Base-by-base conservation (phyloP, 495 filamentous ascomycete species). In the Penicillium samsonianum region DNA sequence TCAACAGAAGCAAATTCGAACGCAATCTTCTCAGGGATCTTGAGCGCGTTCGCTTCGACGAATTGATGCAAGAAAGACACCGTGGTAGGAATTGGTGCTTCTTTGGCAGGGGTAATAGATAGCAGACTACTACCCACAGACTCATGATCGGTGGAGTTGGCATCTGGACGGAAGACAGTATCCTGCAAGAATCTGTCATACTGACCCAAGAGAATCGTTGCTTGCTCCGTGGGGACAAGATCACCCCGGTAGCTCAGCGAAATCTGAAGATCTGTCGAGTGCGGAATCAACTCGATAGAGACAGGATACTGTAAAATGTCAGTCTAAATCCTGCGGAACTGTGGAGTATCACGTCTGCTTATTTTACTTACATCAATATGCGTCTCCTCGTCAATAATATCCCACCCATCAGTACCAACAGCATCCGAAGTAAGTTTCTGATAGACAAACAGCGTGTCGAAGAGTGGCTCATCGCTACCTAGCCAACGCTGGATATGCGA, bases 371-470 rank as follows among this genome's bases (percentile, higher is more conserved):
- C 74, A 67, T 87, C 83, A 38, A 82, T 79, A 14, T 71, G 78
- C 49, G 83, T 81, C 53, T 78, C 73, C 55, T 86, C 86, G 46
- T 80, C 71, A 16, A 79, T 56, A 9, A 82, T 52, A 26, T 78
- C 66, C 83, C 83, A 87, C 1, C 55, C 43, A 3, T 52, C 17
- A 10, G 31, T 1, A 5, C 69, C 63, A 4, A 58, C 33, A 6
- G 38, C 37, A 0, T 48, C 50, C 0, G 55, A 65, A 44, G 52
- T 57, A 49, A 78, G 55, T 58, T 90, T 91, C 63, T 92, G 91
- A 65, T 90, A 93, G 0, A 86, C 85, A 65, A 95, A 84, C 28
- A 95, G 70, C 0, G 89, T 89, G 68, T 95, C 90, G 61, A 95
- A 92, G 3, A 91, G 77, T 12, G 76, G 73, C 20, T 80, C 72